Evolutionary conservation across 2,329 filamentous ascomycete genomes (phyloP), one percentile per base, ranked within the genome.

Genomic region (Colletotrichum melonis): DNA sequence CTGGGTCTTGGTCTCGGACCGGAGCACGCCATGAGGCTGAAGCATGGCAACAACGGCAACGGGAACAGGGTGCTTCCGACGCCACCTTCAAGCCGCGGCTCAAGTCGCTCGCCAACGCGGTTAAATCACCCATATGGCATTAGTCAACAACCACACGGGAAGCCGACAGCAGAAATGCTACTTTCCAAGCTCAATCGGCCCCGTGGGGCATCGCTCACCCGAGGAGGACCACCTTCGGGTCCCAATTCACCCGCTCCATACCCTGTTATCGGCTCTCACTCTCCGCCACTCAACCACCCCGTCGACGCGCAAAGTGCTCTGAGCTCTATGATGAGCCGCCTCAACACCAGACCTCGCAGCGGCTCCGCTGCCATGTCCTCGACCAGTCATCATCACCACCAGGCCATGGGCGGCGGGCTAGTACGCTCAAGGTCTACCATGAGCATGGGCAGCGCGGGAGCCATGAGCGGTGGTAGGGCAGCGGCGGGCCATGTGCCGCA

Each of bases 71-170:
- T 75, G 54, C 70, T 74, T 30, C 60, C 60, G 2, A 82, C 81
- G 16, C 82, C 82, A 24, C 81, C 82, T 1, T 80, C 79, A 2
- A 82, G 80, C 65, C 76, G 80, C 26, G 79, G 76, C 4, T 80
- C 80, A 1, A 82, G 79, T 74, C 78, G 77, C 9, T 79, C 79
- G 12, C 78, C 78, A 65, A 60, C 59, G 64, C 68, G 60, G 35
- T 74, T 70, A 62, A 73, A 24, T 9, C 74, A n/a, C 75, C 75
- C 38, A 63, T 63, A 74, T 0, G 24, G 7, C 16, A 19, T 52
- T 12, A 22, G 19, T 30, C 56, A 62, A 26, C 28, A 38, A 49
- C 19, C 42, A 42, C 56, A 62, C 7, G 68, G 72, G 5, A 74
- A 57, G 19, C 55, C 74, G 1, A 76, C 77, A 0, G 71, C 62